Evolutionary conservation across 352 stramenopile genomes (phyloP).

Genomic region (Pythium monospermum): DNA sequence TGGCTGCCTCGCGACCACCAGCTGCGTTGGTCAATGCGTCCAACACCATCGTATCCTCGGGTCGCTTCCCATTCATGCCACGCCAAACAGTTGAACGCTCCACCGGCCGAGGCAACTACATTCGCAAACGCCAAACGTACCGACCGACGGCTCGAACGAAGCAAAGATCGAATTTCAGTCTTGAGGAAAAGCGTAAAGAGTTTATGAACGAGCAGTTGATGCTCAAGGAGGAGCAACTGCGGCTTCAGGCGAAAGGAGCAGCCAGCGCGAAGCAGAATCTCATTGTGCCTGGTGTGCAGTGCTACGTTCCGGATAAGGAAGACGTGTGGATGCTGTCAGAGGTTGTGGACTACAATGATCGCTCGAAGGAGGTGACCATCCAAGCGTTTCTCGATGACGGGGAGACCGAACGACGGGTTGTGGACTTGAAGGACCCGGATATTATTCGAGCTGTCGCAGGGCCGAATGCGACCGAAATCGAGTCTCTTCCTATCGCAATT

Average conservation of each 20-base stretch:
- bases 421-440: constrained; percentile 81
- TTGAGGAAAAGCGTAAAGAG: constrained; percentile 73
- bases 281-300: constrained; percentile 85
- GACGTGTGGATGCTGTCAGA: constrained; percentile 83
- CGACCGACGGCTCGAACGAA: constrained; percentile 30
- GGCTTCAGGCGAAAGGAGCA: constrained; percentile 50
- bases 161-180: constrained; percentile 56
- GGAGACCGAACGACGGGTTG: constrained; percentile 58
- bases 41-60: constrained; percentile 2
- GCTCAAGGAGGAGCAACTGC: constrained; percentile 76
- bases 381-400: constrained; percentile 60
- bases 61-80: constrained; percentile 35
- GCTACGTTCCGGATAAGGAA: constrained; percentile 85
- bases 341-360: constrained; percentile 80
- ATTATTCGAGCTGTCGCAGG: constrained; percentile 78
- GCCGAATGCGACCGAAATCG: constrained; percentile 68
- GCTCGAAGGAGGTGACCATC: constrained; percentile 76
- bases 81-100: constrained; percentile 54
- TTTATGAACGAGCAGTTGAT: constrained; percentile 83
- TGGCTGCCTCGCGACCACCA: background rate
- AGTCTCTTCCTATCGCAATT: constrained; percentile 81
- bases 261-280: constrained; percentile 71
- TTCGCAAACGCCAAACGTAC: constrained; percentile 78
- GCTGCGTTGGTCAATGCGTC: too few relatives aligned
- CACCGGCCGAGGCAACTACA: constrained; percentile 58